phyloP scores from a whole-genome alignment of 768 basidiomycete genomes.

The Rickenella mellea region DNA sequence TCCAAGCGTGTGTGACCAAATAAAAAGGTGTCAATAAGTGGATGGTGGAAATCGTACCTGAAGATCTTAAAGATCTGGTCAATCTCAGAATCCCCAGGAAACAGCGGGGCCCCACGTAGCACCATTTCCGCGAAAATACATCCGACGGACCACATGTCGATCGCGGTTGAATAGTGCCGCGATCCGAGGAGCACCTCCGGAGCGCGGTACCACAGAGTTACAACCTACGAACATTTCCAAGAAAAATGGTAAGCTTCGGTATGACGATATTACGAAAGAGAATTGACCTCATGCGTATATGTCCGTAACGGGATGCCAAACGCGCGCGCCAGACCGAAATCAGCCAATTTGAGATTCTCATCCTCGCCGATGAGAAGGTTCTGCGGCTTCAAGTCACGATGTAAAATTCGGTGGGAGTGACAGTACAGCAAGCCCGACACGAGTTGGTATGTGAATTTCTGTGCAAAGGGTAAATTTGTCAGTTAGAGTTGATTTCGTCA shows the following conservation, averaged over 20 bases:
- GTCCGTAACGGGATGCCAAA: conserved; percentile 98
- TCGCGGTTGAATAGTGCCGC: conserved; percentile 92
- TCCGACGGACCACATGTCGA: conserved; percentile 99
- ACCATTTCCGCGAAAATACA: conserved; percentile 99
- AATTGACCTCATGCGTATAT: conserved; percentile 96
- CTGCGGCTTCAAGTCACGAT: conserved; percentile 94
- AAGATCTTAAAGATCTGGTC: conserved; percentile 99
- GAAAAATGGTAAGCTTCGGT: too few relatives aligned
- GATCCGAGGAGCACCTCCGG: conserved; percentile 95
- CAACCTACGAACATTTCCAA: conserved; percentile 68
- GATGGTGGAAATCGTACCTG: conserved; percentile 42
- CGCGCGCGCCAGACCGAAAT: conserved; percentile 92
- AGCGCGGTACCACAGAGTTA: conserved; percentile 98
- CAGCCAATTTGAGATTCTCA: conserved; percentile 90
- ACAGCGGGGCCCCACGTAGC: conserved; percentile 79
- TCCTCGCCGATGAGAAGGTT: conserved; percentile 86
- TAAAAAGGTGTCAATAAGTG: background rate
- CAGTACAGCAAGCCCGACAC: conserved; percentile 87
- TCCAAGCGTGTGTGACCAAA: background rate
- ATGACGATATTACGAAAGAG: too few relatives aligned
- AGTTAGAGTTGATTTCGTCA: too few relatives aligned
- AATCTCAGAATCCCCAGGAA: conserved; percentile 99
- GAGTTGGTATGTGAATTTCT: conserved; percentile 97
- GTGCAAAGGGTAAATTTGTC: conserved; percentile 2
- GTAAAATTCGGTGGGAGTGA: conserved; percentile 92